These are phyloP conservation scores for Penicillium verhagenii DNA, from an alignment of 495 filamentous ascomycete species.

Conservation along the genomic window DNA sequence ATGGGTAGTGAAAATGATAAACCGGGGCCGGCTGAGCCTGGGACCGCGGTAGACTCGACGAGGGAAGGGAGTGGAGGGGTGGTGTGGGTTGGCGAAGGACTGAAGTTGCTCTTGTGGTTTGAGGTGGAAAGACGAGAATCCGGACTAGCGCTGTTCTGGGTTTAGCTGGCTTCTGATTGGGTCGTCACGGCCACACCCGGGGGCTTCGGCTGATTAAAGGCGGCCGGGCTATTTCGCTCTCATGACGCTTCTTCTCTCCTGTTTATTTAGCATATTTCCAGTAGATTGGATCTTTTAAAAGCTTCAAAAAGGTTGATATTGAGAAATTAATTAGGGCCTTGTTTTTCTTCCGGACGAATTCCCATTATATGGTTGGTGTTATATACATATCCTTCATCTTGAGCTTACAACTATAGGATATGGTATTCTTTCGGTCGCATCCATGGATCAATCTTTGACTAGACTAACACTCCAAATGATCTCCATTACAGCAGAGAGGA, in stretches of 20 bases:
- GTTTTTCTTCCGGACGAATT: too few species aligned
- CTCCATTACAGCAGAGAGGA: too few species aligned
- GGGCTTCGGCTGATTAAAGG: slow-evolving; percentile 19
- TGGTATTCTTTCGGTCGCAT: neutral
- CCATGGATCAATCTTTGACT: neutral
- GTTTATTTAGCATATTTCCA: neutral
- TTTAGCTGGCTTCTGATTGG: slow-evolving; percentile 42
- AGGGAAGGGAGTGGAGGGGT: slow-evolving; percentile 39
- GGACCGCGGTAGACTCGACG: slow-evolving; percentile 25
- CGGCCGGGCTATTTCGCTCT: slow-evolving; percentile 25
- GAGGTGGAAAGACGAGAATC: slow-evolving; percentile 47
- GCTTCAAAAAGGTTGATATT: too few species aligned
- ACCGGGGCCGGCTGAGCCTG: slow-evolving; percentile 21
- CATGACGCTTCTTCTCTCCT: neutral
- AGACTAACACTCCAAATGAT: too few species aligned
- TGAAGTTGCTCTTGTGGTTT: slow-evolving; percentile 45
- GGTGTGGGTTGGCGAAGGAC: slow-evolving; percentile 30
- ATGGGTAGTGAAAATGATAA: slow-evolving; percentile 25
- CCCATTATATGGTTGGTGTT: too few species aligned
- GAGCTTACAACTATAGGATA: too few species aligned
- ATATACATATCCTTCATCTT: too few species aligned
- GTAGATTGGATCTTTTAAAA: neutral
- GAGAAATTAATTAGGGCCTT: too few species aligned
- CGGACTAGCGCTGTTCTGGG: slow-evolving; percentile 39
- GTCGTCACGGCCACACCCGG: slow-evolving; percentile 15